Conservation (phyloP, 1,139 yeast species). For the Debaryomyces udenii region DNA sequence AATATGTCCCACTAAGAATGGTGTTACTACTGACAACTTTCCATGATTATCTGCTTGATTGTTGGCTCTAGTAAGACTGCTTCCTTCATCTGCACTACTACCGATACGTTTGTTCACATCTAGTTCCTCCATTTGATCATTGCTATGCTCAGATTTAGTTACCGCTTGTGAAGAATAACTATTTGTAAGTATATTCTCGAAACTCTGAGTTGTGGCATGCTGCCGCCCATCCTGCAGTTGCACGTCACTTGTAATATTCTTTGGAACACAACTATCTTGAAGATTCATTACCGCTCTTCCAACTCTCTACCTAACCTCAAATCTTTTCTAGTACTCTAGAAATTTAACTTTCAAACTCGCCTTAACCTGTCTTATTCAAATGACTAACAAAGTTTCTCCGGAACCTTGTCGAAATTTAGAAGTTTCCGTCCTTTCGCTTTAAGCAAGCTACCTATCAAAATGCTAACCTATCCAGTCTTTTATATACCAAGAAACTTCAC, state of each 20-base stretch:
- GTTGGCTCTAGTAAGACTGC: background rate
- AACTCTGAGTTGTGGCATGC: slow-evolving; percentile 11
- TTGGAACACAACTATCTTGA: slow-evolving; percentile 22
- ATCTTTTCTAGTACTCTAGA: background rate
- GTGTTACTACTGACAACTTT: slow-evolving; percentile 45
- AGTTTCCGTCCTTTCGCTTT: too few relatives aligned
- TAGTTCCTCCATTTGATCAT: background rate
- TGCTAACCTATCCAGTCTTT: too few relatives aligned
- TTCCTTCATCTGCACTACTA: background rate
- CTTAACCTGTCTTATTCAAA: too few relatives aligned
- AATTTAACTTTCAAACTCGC: background rate
- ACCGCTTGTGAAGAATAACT: slow-evolving; percentile 11
- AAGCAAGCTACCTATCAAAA: too few relatives aligned
- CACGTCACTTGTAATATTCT: slow-evolving; percentile 2
- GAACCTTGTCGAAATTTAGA: too few relatives aligned
- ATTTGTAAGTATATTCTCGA: slow-evolving; percentile 14
- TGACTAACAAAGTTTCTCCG: too few relatives aligned
- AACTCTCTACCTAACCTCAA: too few relatives aligned
- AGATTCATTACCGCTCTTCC: slow-evolving; percentile 19
- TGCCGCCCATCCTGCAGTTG: slow-evolving; percentile 4
- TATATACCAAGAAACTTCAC: too few relatives aligned
- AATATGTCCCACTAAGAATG: slow-evolving; percentile 49
- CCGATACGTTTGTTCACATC: too few relatives aligned
- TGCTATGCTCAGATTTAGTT: background rate
- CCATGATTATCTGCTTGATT: background rate